Base-by-base conservation (phyloP, 192 early-diverging fungal species). In the Coemansia sp. region DNA sequence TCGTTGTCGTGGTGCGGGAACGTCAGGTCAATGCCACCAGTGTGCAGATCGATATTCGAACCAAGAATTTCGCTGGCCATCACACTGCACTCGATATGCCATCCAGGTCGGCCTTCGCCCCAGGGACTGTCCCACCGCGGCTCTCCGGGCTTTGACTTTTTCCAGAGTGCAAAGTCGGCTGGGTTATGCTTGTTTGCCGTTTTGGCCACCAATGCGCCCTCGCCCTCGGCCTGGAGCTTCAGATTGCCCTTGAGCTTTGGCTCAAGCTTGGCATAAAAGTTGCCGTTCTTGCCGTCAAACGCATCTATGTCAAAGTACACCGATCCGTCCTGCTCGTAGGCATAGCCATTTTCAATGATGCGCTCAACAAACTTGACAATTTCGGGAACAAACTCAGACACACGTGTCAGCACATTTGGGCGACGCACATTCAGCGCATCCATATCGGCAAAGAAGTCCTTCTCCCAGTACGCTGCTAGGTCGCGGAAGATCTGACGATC, bases 1-100 rank as follows among this genome's bases (percentile, higher is more conserved):
- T 99, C 96, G 66, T 99, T 96, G 71, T 98, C 95, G 80, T 99
- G 96, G 69, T 99, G 96, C 49, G 96, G 96, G 83, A 99, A 99
- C 0, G 87, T 88, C 40, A 99, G 72, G 80, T 99, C 96, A 50
- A 90, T 88, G 39, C 96, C 96, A 54, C 96, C 96, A 38, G 89
- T 86, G 80, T 99, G 96, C 53, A 99, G 89, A 65, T 99, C 96
- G 66, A 99, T 84, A 23, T 86, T 82, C 33, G 85, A 74, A 15
- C 93, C 94, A 51, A 98, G 72, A 21, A 96, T 83, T 63, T 90
- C 93, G 62, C 89, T 89, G 17, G 94, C 94, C 96, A 99, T 99
- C 34, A 87, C 96, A 19, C 92, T 94, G 87, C 96, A 99, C 82
- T 99, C 96, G 81, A 99, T 99, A 64, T 99, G 96, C 96, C 96